Base-by-base conservation (phyloP, 768 basidiomycete species). In the Nidula microcarpa region DNA sequence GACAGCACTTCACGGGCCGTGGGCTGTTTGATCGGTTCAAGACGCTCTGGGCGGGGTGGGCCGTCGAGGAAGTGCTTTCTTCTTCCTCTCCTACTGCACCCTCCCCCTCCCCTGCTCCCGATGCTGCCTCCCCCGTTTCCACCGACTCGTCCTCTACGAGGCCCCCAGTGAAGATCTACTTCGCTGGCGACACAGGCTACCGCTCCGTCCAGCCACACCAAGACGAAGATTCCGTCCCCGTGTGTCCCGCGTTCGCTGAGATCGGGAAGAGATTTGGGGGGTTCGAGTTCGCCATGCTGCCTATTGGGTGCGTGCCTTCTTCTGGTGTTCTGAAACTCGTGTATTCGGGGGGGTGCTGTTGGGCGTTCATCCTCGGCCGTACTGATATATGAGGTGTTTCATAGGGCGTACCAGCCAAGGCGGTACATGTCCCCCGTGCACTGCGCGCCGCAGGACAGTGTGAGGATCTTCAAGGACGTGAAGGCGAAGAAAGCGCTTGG, bases 141-240 rank as follows among this genome's bases (percentile, higher is more conserved):
- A 6, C 23, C 23, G 1, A 44, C 55, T 7, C 56, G 54, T 50
- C 53, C 37, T 14, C 23, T 46, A 13, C 50, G 23, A 36, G 52
- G 9, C 44, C 60, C 5, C 58, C 63, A 1, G 64, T 62, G 2
- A 80, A 80, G 50, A 65, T 81, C n/a, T 86, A 71, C 60, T 89
- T 89, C 61, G 85, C 72, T 6, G 89, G 89, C 8, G 88, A 89
- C 64, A 91, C 87, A 1, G 86, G 81, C 6, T 82, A 84, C 61
- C 69, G 80, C 30, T 56, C 75, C 0, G 81, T 83, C 14, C 54
- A 55, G 49, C 70, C 68, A 54, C 76, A 73, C 0, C 72, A 79
- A 64, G 76, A 74, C 57, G 81, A 76, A 64, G 73, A 78, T 1
- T 65, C 67, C 16, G 72, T 79, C 1, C 80, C 85, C 0, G 66